A percentile compares a stretch with the other conserved stretches of the same genome.
phyloP scores from a whole-genome alignment of 768 basidiomycete genomes.

The Hericium coralloides region DNA sequence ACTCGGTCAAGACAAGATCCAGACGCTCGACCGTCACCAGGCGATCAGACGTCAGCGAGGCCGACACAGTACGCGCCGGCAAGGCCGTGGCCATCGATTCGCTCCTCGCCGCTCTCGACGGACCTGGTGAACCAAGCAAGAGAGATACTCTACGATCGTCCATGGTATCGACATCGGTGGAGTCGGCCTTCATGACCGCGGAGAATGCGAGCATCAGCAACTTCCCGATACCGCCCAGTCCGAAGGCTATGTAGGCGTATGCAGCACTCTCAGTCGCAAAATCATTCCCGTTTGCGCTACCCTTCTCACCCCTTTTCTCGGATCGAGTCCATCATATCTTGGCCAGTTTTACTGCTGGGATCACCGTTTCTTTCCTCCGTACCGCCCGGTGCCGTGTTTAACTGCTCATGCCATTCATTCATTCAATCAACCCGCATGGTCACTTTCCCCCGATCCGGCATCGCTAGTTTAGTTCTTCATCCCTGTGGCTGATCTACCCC shows the following conservation, averaged over 20 bases:
- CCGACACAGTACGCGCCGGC: neutral
- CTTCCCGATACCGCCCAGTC: neutral
- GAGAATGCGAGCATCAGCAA: neutral
- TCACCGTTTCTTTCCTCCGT: neutral
- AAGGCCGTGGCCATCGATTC: constrained; percentile 6
- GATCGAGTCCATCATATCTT: neutral
- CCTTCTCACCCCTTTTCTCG: neutral
- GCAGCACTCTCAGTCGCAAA: neutral
- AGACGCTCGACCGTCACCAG: constrained; percentile 4
- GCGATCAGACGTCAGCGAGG: constrained; percentile 3
- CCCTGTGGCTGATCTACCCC: constrained; percentile 2
- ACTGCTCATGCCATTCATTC: constrained; percentile 1
- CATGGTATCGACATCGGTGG: neutral
- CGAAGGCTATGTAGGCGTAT: constrained; percentile 9
- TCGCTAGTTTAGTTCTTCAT: neutral
- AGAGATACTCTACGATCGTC: neutral
- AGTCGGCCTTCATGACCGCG: constrained; percentile 1
- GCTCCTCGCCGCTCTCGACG: constrained; percentile 11
- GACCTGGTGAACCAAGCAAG: neutral
- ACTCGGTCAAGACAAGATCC: constrained; percentile 3
- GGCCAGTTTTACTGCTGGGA: neutral
- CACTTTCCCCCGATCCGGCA: neutral
- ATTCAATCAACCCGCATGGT: constrained; percentile 1
- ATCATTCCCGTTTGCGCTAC: neutral
- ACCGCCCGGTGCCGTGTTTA: neutral